Evolutionary conservation across 352 stramenopile genomes (phyloP).

Genomic region (Globisporangium recalcitrans): DNA sequence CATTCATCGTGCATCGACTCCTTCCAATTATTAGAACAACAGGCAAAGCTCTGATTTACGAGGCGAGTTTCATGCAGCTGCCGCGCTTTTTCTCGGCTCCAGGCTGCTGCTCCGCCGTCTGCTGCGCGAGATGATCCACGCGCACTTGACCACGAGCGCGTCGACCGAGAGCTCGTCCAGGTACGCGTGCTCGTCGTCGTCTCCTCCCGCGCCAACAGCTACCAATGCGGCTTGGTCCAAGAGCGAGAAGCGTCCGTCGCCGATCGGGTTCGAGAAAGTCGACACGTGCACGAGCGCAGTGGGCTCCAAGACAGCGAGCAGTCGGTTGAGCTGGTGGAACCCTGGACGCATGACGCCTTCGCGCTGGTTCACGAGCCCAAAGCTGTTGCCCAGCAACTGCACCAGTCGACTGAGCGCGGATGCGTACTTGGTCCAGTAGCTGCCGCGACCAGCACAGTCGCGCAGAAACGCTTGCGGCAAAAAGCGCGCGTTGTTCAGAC

Average conservation of each 20-base stretch:
- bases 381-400: conserved; percentile 53
- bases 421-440: conserved; percentile 56
- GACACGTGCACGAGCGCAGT: conserved; percentile 10
- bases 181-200: neutral
- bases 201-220: conserved; percentile 1
- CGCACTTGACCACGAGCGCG: conserved; percentile 13
- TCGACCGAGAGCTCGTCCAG: conserved; percentile 18
- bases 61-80: conserved; percentile 8
- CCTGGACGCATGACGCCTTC: conserved; percentile 57
- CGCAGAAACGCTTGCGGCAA: conserved; percentile 38
- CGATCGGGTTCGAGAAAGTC: conserved; percentile 13
- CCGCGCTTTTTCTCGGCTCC: conserved; percentile 12
- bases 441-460: conserved; percentile 47
- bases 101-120: conserved; percentile 14
- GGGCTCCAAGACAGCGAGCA: conserved; percentile 40
- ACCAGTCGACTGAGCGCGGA: conserved; percentile 53
- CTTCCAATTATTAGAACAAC: neutral
- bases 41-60: neutral
- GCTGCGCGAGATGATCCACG: conserved; percentile 20
- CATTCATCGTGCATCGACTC: no score
- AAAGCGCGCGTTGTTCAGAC: conserved; percentile 50
- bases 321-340: conserved; percentile 63
- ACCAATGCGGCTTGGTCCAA: conserved; percentile 11
- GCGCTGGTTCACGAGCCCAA: conserved; percentile 39
- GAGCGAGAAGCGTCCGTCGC: conserved; percentile 21